phyloP scores from a whole-genome alignment of 345 rosid genomes.

The Eucalyptus caleyi region DNA sequence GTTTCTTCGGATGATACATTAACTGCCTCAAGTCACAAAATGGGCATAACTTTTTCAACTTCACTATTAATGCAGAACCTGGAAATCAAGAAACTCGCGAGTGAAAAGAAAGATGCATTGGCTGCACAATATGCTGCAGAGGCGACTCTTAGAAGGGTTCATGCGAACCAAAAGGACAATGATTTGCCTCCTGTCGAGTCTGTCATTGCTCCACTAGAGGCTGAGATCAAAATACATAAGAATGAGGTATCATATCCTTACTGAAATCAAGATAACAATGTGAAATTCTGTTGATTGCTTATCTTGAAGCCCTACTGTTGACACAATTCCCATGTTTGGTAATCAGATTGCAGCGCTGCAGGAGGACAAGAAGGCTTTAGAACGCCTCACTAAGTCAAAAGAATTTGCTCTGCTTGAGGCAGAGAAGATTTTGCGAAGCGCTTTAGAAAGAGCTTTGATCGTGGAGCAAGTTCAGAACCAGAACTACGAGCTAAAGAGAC shows the following conservation, averaged over 20 bases:
- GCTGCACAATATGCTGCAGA: constrained; percentile 93
- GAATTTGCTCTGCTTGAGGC: constrained; percentile 85
- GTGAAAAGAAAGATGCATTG: constrained; percentile 71
- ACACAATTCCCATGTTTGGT: background rate
- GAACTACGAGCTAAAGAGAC: constrained; percentile 71
- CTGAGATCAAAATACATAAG: constrained; percentile 65
- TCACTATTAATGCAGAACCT: constrained; percentile 37
- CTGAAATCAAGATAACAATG: background rate
- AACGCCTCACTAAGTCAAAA: constrained; percentile 80
- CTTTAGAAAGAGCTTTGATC: constrained; percentile 85
- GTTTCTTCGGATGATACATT: background rate
- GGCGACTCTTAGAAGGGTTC: constrained; percentile 70
- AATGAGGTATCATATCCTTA: constrained; percentile 34
- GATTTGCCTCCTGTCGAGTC: constrained; percentile 51
- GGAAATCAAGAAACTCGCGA: constrained; percentile 51
- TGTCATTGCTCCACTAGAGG: constrained; percentile 78
- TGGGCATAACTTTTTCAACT: background rate
- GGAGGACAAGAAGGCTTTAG: constrained; percentile 89
- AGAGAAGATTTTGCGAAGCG: constrained; percentile 68
- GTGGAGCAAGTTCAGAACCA: constrained; percentile 96
- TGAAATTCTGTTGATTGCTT: background rate
- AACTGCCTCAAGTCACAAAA: background rate
- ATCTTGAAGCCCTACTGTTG: background rate
- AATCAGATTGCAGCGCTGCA: constrained; percentile 47
- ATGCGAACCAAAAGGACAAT: constrained; percentile 55